These are phyloP conservation scores for Gossypium rotundifolium DNA, from an alignment of 345 rosid species.

Conservation along the genomic window DNA sequence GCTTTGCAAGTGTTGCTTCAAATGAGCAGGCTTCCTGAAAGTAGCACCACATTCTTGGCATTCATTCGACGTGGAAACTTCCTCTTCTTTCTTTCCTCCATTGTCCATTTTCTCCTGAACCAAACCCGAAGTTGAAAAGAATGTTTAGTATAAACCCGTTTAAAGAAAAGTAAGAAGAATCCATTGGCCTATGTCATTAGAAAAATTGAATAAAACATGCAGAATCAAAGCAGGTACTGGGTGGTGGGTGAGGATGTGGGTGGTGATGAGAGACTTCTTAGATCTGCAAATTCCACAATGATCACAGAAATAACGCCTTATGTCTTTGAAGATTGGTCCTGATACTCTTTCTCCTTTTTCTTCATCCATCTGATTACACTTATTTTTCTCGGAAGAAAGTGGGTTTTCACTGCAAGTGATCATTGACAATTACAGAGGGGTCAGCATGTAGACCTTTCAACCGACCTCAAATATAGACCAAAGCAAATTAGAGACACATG, in stretches of 20 bases:
- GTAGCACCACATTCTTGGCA: slow-evolving; percentile 64
- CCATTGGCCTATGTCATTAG: background rate
- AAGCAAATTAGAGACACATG: background rate
- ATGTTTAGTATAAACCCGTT: background rate
- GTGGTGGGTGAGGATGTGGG: slow-evolving; percentile 55
- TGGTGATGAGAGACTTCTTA: slow-evolving; percentile 60
- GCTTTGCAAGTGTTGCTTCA: slow-evolving; percentile 77
- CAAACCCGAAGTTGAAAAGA: background rate
- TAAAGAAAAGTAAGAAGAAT: background rate
- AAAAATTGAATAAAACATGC: background rate
- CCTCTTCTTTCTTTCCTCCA: slow-evolving; percentile 28
- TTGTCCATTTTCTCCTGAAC: slow-evolving; percentile 42
- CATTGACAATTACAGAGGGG: background rate
- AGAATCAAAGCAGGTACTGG: slow-evolving; percentile 28
- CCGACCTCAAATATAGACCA: background rate
- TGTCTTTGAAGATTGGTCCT: slow-evolving; percentile 36
- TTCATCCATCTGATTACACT: slow-evolving; percentile 9
- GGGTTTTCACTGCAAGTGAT: background rate
- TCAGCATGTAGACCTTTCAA: background rate
- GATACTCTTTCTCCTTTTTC: slow-evolving; percentile 23
- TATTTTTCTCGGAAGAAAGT: background rate
- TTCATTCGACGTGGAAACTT: slow-evolving; percentile 20
- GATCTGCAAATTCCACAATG: slow-evolving; percentile 86
- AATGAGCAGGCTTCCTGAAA: slow-evolving; percentile 75
- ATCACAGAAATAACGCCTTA: slow-evolving; percentile 65